Base-by-base conservation (phyloP, 768 basidiomycete genomes). In the Pisolithus orientalis region DNA sequence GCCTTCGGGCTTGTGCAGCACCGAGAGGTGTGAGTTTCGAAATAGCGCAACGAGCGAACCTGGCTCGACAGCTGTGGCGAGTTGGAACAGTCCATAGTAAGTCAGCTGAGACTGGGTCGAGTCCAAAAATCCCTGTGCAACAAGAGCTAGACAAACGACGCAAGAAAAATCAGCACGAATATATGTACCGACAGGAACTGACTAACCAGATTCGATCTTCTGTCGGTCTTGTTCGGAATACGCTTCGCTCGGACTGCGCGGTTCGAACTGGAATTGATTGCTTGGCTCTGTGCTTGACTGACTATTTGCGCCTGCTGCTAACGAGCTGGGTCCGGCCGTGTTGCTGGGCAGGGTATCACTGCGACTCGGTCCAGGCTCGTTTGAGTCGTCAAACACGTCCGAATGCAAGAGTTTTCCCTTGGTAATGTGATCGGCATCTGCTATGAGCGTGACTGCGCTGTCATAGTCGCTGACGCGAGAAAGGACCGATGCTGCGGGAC, bases 11-110 rank as follows among this genome's bases (percentile, higher is more conserved):
- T 86, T 90, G 73, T 92, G 88, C 2, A 96, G 73, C 8, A 95
- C 93, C 0, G 87, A 85, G 13, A 96, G 81, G 63, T 95, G 94
- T 0, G 90, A 92, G 67, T 83, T 91, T 49, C 94, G 83, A 75
- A 94, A 95, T 55, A 94, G 80, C 0, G 93, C 92, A n/a, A 87
- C 85, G 50, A 94, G 80, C 1, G 80, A 73, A 2, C 80, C 77
- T 0, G 75, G 72, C 13, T 67, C 50, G 31, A 80, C 62, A 3
- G 66, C 59, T 6, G 74, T 65, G 0, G 86, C 84, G 46, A 94
- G 82, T 34, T 84, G 79, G 66, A 94, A 93, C 32, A 94, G 76
- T 0, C 93, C 93, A 50, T 90, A 78, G 61, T 94, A 94, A 0
- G 92, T 94, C 51, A 95, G 67, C 62, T 96, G 94, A 2, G 90